These are phyloP conservation scores for Pharus latifolius DNA, from an alignment of 176 grass and related monocot genomes.

Conservation along the genomic window DNA sequence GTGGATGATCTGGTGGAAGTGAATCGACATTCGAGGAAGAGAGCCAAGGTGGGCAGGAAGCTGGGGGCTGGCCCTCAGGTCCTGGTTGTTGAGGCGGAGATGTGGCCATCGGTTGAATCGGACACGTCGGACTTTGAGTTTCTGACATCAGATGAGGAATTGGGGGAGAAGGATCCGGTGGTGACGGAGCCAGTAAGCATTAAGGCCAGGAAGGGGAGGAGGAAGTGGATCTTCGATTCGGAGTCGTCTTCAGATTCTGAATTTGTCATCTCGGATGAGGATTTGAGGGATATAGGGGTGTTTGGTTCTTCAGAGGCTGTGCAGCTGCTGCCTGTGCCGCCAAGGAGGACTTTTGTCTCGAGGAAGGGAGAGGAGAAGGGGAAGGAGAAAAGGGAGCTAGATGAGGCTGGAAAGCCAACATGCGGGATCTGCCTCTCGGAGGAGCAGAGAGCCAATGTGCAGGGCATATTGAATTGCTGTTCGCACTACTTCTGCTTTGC, in stretches of 20 bases:
- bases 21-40: slow-evolving; percentile 18
- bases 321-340: slow-evolving; percentile 2
- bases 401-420: slow-evolving; percentile 38
- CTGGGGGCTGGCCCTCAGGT: background rate
- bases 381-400: slow-evolving; percentile 38
- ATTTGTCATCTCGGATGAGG: slow-evolving; percentile 60
- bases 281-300: slow-evolving; percentile 16
- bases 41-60: slow-evolving; percentile 23
- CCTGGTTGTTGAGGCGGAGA: slow-evolving; percentile 8
- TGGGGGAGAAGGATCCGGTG: background rate
- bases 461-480: slow-evolving; percentile 72
- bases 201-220: slow-evolving; percentile 39
- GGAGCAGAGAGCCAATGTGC: slow-evolving; percentile 57
- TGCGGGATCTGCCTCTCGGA: slow-evolving; percentile 90
- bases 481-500: slow-evolving; percentile 89
- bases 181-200: background rate
- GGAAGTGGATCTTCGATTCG: slow-evolving; percentile 19
- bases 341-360: slow-evolving; percentile 24
- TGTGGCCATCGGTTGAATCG: slow-evolving; percentile 24
- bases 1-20: slow-evolving; percentile 34
- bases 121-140: slow-evolving; percentile 45
- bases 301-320: slow-evolving; percentile 25
- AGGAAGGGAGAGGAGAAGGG: slow-evolving; percentile 55
- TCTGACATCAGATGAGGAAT: slow-evolving; percentile 39
- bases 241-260: slow-evolving; percentile 69